Percentiles rank a stretch among this genome's conserved stretches.
These are phyloP conservation scores for Alternaria triticina DNA, from an alignment of 2,329 filamentous ascomycete genomes.

Conservation along the genomic window DNA sequence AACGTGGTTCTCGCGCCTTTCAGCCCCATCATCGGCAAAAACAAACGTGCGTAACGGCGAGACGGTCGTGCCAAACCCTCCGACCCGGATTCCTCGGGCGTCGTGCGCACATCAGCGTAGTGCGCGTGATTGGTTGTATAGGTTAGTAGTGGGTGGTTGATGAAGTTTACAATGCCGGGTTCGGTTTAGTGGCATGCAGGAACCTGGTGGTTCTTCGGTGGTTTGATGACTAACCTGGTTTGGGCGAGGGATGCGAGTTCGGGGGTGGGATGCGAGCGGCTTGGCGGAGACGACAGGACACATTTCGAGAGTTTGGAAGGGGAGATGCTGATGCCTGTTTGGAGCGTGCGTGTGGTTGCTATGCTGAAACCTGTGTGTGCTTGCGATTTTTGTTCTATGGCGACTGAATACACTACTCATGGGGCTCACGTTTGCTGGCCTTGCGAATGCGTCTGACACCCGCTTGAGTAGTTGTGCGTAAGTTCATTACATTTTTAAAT, in stretches of 20 bases:
- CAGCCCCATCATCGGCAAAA: constrained; percentile 9
- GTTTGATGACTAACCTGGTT: neutral
- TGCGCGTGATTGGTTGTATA: constrained; percentile 1
- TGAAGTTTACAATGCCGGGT: constrained; percentile 20
- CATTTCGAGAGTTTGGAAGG: neutral
- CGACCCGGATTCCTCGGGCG: constrained; percentile 1
- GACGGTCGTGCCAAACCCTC: constrained; percentile 1
- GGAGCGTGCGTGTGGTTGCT: neutral
- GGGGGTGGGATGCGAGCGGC: neutral
- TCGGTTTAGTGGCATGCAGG: constrained; percentile 15
- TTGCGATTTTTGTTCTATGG: neutral
- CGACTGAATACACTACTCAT: neutral
- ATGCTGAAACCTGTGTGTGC: no score
- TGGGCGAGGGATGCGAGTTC: neutral
- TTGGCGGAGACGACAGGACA: neutral
- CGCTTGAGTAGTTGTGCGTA: neutral
- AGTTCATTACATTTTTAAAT: neutral
- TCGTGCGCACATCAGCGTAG: neutral
- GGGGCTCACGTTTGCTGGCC: neutral
- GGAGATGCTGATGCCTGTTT: neutral
- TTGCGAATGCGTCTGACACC: neutral
- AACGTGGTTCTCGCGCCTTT: neutral
- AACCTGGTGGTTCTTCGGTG: constrained; percentile 10
- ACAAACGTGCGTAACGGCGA: neutral
- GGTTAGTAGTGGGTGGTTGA: constrained; percentile 6